Base-by-base conservation (phyloP, 2,329 filamentous ascomycete species). In the Xylariomycetidae sp. region DNA sequence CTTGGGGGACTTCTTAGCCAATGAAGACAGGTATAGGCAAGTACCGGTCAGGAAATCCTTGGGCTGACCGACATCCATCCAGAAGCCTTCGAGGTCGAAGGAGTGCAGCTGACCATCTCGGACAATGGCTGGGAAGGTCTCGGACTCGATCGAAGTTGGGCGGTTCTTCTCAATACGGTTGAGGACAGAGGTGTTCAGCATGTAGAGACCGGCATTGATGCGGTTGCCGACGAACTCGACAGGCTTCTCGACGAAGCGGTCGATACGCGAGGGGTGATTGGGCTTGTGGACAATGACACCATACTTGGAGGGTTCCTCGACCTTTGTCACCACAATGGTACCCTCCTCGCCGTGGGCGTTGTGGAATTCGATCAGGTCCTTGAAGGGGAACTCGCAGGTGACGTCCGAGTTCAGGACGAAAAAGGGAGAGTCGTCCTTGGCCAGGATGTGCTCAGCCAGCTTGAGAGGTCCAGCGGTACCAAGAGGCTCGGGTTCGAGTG, bases 161-260 rank as follows among this genome's bases (percentile, higher is more conserved):
- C 90, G 87, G 43, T 58, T 58, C 47, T 97, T 81, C 64, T 97
- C 90, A 56, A 98, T 97, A 61, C 90, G 85, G 49, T 82, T 72
- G 40, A 98, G 79, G 25, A 97, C 80, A 32, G 83, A 88, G 30
- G 89, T 88, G 74, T 96, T 97, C 56, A 97, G 75, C 54, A 97
- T 94, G 74, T 97, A 97, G 67, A 97, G 87, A 67, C 92, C 92
- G 50, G 90, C 92, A 56, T 97, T 97, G 76, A 97, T 97, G 48
- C 90, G 85, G 77, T 97, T 97, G 54, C 90, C 90, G 38, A 97
- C 90, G 59, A 96, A 97, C 69, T 97, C 88, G 59, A 97, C 87
- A 23, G 90, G 90, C 76, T 98, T 98, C 79, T 98, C 90, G 50
- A 98, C 92, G 70, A 98, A 98, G 50, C 92, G 88, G 67, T 98